Percentiles rank a stretch among this genome's conserved stretches.
Conservation (phyloP, 2,329 filamentous ascomycete species). For the Monilinia fructigena region DNA sequence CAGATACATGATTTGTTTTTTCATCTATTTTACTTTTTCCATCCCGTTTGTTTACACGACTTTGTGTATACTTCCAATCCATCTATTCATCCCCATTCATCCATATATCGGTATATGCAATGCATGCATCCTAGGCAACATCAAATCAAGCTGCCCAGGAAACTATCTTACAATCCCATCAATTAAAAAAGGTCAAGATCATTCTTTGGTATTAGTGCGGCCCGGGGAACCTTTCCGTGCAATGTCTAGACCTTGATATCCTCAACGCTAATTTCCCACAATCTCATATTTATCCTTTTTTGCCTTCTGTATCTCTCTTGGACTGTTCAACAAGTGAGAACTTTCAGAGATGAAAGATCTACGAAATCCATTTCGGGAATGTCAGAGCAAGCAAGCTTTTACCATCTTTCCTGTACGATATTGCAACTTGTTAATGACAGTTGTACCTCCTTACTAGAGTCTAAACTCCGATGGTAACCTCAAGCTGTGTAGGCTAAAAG, state of each 20-base stretch:
- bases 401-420: too few species aligned
- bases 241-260: background rate
- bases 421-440: background rate
- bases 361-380: background rate
- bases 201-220: background rate
- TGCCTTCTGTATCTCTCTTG: background rate
- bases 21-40: too few species aligned
- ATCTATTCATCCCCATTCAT: background rate
- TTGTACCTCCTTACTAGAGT: too few species aligned
- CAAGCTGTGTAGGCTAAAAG: background rate
- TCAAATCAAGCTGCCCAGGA: conserved; percentile 11
- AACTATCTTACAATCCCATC: conserved; percentile 14
- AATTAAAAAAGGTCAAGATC: background rate
- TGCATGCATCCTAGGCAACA: conserved; percentile 6
- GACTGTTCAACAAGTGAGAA: too few species aligned
- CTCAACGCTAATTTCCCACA: background rate
- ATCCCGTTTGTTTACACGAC: background rate
- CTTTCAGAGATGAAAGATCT: background rate
- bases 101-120: background rate
- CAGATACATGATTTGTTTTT: too few species aligned
- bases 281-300: too few species aligned
- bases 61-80: background rate
- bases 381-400: background rate
- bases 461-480: background rate
- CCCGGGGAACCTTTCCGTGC: background rate